These are phyloP conservation scores for Nothophaeocryptopus gaeumannii DNA, from an alignment of 2,329 filamentous ascomycete genomes.

Conservation along the genomic window DNA sequence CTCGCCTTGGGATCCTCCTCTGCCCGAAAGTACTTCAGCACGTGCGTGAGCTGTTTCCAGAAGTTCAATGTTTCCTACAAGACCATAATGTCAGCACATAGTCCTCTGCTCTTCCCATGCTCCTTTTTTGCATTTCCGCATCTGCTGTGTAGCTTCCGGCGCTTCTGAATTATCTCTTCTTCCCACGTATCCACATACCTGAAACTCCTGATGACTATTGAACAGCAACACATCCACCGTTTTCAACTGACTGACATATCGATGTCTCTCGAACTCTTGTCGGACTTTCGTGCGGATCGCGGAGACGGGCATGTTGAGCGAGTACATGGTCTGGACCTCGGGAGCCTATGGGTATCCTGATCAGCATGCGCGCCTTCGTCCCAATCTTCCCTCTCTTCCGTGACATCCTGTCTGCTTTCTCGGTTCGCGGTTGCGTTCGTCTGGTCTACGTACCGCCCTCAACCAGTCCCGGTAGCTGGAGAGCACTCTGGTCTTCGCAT, in stretches of 20 bases:
- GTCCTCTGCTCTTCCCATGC: slow-evolving; percentile 1
- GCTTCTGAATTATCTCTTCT: not conserved
- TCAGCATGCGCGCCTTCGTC: slow-evolving; percentile 3
- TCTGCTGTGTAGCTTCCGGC: not conserved
- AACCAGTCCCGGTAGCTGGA: slow-evolving; percentile 94
- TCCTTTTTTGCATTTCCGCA: slow-evolving; percentile 3
- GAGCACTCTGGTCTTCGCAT: slow-evolving; percentile 84
- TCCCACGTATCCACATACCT: slow-evolving; percentile 57
- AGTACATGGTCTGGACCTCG: slow-evolving; percentile 97
- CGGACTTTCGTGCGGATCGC: slow-evolving; percentile 87
- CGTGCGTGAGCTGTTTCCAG: slow-evolving; percentile 95
- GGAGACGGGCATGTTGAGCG: slow-evolving; percentile 81
- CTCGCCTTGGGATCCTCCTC: slow-evolving; percentile 75
- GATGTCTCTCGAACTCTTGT: slow-evolving; percentile 93
- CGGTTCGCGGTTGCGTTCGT: not conserved
- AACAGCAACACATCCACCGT: slow-evolving; percentile 87
- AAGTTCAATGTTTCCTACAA: slow-evolving; percentile 93
- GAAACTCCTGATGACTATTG: slow-evolving; percentile 89
- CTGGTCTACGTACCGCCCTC: slow-evolving; percentile 68
- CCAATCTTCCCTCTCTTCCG: not conserved
- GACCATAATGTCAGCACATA: not conserved
- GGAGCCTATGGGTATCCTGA: slow-evolving; percentile 64
- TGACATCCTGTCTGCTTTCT: not conserved
- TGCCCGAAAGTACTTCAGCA: slow-evolving; percentile 93
- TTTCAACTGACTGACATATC: slow-evolving; percentile 84